Evolutionary conservation across 1,139 yeast species (phyloP), one percentile per base, ranked within the genome.

Genomic region (Geotrichum armillariae): DNA sequence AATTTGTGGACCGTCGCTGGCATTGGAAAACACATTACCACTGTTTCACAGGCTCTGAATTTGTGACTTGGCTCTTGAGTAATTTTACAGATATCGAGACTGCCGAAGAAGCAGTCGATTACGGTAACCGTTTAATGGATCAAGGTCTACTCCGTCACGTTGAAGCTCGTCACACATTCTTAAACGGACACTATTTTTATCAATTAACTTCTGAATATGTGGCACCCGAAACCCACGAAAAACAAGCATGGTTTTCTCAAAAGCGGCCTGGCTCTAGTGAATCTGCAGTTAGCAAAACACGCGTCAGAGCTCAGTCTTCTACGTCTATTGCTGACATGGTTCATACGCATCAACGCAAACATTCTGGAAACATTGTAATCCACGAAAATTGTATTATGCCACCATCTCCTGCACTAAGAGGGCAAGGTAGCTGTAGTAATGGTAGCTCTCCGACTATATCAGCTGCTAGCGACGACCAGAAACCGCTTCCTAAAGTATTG

Each of bases 151-250:
- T 93, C 65, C 75, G 70, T 27, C 98, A 93, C 63, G 97, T 89
- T 25, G 90, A 87, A 55, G 74, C 80, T 42, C 77, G 93, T 39
- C 98, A 93, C 63, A 81, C 85, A 1, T 87, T 93, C 56, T 69
- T 90, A 49, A 96, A 91, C 69, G 99, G 99, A 0, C 91, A 93
- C 63, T 93, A 90, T 64, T 91, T 91, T 64, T 93, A 93, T 63
- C 85, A 82, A 58, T 67, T 91, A 48, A 77, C 77, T 35, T 79
- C 78, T 1, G 84, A 83, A 39, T 85, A 77, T 59, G 67, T 72
- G 11, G 48, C 52, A 17, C 51, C 59, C 23, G 45, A 32, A 2
- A 22, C 20, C 31, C 41, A 32, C 1, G 43, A 50, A 9, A 23
- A 21, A n/a, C 39, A 45, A 23, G 17, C 47, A 1, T 38, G 46